Evolutionary conservation across 306 rosid species (phyloP).

Genomic region (Sechiopsis laciniata): DNA sequence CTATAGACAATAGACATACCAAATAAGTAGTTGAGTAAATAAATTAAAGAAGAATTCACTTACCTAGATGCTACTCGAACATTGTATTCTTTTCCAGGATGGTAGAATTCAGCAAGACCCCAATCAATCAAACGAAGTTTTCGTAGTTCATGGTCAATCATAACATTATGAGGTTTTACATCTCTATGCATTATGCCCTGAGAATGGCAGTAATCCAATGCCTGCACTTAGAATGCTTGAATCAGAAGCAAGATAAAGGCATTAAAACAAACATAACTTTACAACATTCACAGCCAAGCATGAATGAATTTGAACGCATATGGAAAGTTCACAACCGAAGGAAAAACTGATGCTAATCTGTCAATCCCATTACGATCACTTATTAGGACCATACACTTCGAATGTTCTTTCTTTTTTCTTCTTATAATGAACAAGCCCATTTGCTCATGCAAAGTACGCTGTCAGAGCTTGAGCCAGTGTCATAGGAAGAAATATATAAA

Average conservation of each 20-base stretch:
- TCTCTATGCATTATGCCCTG: constrained; percentile 49
- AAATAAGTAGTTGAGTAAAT: neutral
- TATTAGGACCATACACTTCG: neutral
- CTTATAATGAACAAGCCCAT: neutral
- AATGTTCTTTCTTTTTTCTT: neutral
- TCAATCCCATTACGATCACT: constrained; percentile 2
- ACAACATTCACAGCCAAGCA: neutral
- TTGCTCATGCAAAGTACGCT: neutral
- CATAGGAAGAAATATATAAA: neutral
- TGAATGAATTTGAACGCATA: neutral
- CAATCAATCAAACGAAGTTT: constrained; percentile 45
- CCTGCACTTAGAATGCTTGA: constrained; percentile 25
- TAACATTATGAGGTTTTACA: constrained; percentile 45
- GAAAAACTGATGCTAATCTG: neutral
- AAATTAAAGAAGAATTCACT: neutral
- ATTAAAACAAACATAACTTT: neutral
- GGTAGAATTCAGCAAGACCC: constrained; percentile 48
- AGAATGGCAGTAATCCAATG: constrained; percentile 40
- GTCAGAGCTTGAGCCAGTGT: neutral
- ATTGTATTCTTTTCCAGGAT: constrained; percentile 43
- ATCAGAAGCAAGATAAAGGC: constrained; percentile 2
- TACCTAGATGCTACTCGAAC: constrained; percentile 46
- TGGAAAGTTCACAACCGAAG: neutral
- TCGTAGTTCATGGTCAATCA: constrained; percentile 40
- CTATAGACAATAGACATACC: neutral